A percentile compares a stretch with the other conserved stretches of the same genome.
Evolutionary conservation across 805 yeast genomes (phyloP).

Genomic region (Schizosaccharomyces japonicus): DNA sequence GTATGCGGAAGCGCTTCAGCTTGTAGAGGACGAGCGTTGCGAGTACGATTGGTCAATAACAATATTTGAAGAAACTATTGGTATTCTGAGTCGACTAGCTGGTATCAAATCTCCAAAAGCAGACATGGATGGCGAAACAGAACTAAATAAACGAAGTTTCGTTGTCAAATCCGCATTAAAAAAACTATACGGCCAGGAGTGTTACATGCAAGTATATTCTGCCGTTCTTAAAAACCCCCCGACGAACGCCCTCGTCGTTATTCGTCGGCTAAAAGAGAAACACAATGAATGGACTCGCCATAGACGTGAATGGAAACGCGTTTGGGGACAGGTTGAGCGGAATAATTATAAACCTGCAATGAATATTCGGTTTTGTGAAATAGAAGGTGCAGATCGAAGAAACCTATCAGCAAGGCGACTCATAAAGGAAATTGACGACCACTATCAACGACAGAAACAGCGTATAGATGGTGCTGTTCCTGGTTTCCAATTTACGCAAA

Average conservation of each 20-base stretch:
- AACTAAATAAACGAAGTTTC: too few relatives aligned
- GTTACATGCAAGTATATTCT: conserved; percentile 88
- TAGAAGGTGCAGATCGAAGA: not conserved
- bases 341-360: conserved; percentile 78
- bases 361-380: conserved; percentile 40
- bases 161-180: not conserved
- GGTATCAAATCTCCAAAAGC: not conserved
- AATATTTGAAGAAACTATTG: conserved; percentile 76
- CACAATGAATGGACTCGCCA: conserved; percentile 98
- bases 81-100: not conserved
- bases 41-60: conserved; percentile 96
- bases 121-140: not conserved
- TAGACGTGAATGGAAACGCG: conserved; percentile 96
- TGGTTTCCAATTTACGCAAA: conserved; percentile 1
- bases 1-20: conserved; percentile 81
- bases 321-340: conserved; percentile 96
- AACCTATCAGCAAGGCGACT: not conserved
- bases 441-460: not conserved
- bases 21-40: conserved; percentile 92
- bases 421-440: not conserved
- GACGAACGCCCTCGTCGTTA: conserved; percentile 77
- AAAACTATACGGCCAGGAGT: conserved; percentile 77
- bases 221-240: conserved; percentile 90
- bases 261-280: conserved; percentile 81
- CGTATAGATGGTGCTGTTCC: not conserved